These are phyloP conservation scores for Starmerella stigmatis DNA, from an alignment of 805 yeast species.

Conservation along the genomic window DNA sequence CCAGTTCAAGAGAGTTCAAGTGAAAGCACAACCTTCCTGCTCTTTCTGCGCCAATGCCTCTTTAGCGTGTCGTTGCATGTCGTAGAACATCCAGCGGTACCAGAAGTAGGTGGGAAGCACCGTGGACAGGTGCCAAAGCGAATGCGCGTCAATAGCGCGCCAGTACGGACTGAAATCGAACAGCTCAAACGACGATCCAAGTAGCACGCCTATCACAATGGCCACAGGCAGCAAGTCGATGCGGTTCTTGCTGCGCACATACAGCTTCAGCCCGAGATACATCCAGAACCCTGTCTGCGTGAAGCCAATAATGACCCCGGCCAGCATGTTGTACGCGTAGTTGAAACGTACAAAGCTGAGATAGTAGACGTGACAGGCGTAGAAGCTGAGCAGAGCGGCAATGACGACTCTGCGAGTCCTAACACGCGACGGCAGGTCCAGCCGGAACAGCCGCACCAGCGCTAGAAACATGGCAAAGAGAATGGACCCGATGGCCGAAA, in stretches of 20 bases:
- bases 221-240: conserved; percentile 46
- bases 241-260: conserved; percentile 9
- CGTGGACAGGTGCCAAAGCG: conserved; percentile 87
- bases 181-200: conserved; percentile 82
- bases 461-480: conserved; percentile 67
- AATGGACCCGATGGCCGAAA: conserved; percentile 85
- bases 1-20: not conserved
- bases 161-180: conserved; percentile 74
- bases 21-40: not conserved
- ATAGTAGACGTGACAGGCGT: conserved; percentile 54
- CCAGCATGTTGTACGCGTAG: conserved; percentile 88
- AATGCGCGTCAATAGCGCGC: conserved; percentile 77
- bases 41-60: not conserved
- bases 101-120: conserved; percentile 68
- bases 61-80: conserved; percentile 21
- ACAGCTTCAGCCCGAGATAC: conserved; percentile 27
- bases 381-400: conserved; percentile 34
- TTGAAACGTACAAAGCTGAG: conserved; percentile 64
- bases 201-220: conserved; percentile 42
- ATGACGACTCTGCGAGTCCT: conserved; percentile 33
- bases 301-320: conserved; percentile 69
- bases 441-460: conserved; percentile 46
- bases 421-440: conserved; percentile 37
- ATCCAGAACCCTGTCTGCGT: conserved; percentile 56
- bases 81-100: conserved; percentile 43